Evolutionary conservation across 768 basidiomycete species (phyloP).

Genomic region (Pleurotus salmoneostramineus): DNA sequence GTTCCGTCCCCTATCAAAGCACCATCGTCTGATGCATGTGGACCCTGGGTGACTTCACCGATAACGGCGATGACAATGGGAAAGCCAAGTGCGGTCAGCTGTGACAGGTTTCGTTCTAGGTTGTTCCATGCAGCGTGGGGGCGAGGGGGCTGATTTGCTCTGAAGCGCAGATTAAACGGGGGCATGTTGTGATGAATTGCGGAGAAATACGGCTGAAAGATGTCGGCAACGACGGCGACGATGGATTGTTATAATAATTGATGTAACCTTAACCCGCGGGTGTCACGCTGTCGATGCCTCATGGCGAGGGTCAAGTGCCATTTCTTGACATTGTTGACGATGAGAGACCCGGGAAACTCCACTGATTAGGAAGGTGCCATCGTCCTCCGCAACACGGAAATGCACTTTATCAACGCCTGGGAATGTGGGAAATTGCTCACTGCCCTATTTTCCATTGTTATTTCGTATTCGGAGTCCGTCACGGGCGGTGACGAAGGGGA

Average conservation of each 20-base stretch:
- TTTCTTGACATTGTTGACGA: constrained; percentile 3
- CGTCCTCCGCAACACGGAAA: neutral
- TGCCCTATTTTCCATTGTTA: constrained; percentile 6
- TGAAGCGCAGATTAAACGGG: no score
- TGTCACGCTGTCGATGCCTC: constrained; percentile 1
- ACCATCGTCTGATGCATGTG: no score
- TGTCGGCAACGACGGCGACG: neutral
- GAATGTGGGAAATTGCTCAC: constrained; percentile 2
- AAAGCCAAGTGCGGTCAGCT: no score
- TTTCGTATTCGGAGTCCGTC: constrained; percentile 43
- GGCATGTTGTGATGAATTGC: neutral
- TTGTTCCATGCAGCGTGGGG: no score
- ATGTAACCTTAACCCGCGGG: constrained; percentile 6
- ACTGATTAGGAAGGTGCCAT: constrained; percentile 5
- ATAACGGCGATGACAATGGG: no score
- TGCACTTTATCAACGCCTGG: constrained; percentile 6
- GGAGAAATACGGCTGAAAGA: neutral
- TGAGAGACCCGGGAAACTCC: constrained; percentile 2
- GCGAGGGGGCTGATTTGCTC: no score
- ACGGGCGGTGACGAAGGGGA: constrained; percentile 54
- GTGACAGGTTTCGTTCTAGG: no score
- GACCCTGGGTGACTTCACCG: no score
- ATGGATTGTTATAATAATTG: neutral
- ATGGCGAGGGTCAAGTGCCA: neutral
- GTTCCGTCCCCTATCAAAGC: neutral